Base-by-base conservation (phyloP, 2,329 filamentous ascomycete genomes). In the Fusarium sambucinum region DNA sequence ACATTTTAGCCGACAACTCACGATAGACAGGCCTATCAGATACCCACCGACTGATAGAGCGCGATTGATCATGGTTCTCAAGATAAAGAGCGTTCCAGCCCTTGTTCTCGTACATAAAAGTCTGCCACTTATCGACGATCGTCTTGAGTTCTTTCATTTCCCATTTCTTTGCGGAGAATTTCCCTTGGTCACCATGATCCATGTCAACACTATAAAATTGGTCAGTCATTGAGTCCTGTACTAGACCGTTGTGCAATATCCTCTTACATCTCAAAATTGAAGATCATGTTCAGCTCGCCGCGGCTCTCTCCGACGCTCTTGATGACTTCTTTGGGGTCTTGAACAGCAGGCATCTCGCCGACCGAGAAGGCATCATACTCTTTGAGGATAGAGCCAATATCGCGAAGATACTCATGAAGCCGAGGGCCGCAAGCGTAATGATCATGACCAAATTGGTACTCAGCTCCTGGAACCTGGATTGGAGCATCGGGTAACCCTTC, bases 31-130 rank as follows among this genome's bases (percentile, higher is more conserved):
- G 59, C 21, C 47, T 64, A 19, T 73, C 65, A 86, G 4, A 60
- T 2, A 63, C 59, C 54, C 58, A 76, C n/a, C 87, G 84, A 85
- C 7, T 50, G 21, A 90, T 77, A 3, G 83, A 85, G 1, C 88
- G 81, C 4, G 83, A 82, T 59, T 88, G 84, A 72, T 90, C 88
- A 74, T 90, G 88, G 69, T 90, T 90, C 72, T 90, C 88, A 55
- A 86, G 81, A 71, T 89, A 91, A 0, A 84, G 80, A 0, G 87
- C 88, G 1, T 85, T 87, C 86, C 86, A 88, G 8, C 81, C 83
- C 54, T 83, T 82, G 16, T 77, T 81, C 51, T 78, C 78, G 42
- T 80, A 74, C 63, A 83, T 81, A 17, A 72, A 59, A 0, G 74
- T 76, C 75, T 85, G 84, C 78, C 81, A 84, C 60, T 79, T 82